Evolutionary conservation across 1,284 basidiomycete species (phyloP).

Genomic region (Phellinidium pouzarii): DNA sequence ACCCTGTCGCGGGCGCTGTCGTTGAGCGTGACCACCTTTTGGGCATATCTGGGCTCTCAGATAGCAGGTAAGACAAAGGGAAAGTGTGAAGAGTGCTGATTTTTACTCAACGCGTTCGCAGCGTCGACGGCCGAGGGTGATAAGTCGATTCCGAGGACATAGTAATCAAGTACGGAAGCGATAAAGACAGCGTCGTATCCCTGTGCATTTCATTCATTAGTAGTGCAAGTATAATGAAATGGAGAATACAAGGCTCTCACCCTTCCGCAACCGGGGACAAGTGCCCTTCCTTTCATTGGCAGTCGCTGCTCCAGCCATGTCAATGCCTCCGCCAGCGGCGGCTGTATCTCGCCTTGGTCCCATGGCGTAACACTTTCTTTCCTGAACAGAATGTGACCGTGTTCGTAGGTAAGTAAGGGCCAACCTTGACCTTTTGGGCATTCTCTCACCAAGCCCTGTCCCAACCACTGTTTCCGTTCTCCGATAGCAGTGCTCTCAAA

Average conservation of each 20-base stretch:
- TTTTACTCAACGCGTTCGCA: slow-evolving; percentile 41
- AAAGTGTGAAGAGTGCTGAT: slow-evolving; percentile 3
- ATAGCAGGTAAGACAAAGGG: neutral
- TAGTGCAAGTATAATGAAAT: slow-evolving; percentile 1
- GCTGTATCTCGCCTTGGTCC: slow-evolving; percentile 52
- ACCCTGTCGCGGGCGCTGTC: neutral
- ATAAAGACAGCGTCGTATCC: slow-evolving; percentile 62
- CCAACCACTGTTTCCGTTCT: slow-evolving; percentile 23
- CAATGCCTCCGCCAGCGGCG: slow-evolving; percentile 48
- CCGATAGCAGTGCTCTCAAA: slow-evolving; percentile 1
- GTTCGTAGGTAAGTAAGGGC: neutral
- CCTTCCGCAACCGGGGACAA: slow-evolving; percentile 69
- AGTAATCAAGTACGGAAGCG: slow-evolving; percentile 41
- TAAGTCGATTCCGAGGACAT: slow-evolving; percentile 50
- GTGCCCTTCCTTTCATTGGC: slow-evolving; percentile 46
- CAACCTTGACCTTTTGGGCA: neutral
- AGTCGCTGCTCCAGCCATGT: slow-evolving; percentile 37
- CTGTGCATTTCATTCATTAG: slow-evolving; percentile 28
- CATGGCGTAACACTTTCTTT: slow-evolving; percentile 54
- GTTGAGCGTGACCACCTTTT: neutral
- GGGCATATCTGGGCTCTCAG: neutral
- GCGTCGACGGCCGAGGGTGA: slow-evolving; percentile 46
- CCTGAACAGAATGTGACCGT: slow-evolving; percentile 31
- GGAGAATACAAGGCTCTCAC: slow-evolving; percentile 37
- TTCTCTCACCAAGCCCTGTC: slow-evolving; percentile 28